phyloP scores from a whole-genome alignment of 176 grass and related monocot genomes.

The Otatea glauca region DNA sequence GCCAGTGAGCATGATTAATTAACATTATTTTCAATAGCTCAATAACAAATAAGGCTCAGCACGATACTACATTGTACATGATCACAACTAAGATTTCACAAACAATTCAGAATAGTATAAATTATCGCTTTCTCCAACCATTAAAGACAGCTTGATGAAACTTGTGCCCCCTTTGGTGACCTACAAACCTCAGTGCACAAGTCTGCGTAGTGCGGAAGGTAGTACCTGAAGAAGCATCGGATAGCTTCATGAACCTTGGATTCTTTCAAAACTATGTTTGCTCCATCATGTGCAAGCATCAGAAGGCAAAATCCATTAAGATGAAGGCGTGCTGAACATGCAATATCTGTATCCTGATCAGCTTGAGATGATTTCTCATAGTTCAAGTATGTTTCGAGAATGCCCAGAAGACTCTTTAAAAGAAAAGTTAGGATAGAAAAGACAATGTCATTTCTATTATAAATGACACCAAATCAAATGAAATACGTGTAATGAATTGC shows the following conservation, averaged over 20 bases:
- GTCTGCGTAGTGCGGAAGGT: neutral
- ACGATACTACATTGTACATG: neutral
- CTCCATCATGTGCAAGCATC: conserved; percentile 68
- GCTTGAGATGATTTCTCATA: conserved; percentile 55
- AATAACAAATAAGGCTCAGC: neutral
- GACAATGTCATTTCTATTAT: conserved; percentile 23
- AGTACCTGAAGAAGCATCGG: conserved; percentile 88
- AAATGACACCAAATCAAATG: conserved; percentile 34
- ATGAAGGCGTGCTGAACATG: conserved; percentile 69
- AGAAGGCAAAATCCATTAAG: conserved; percentile 91
- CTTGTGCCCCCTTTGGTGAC: neutral
- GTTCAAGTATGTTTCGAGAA: conserved; percentile 70
- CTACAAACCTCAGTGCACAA: neutral
- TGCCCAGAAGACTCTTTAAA: conserved; percentile 69
- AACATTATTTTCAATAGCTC: conserved; percentile 2
- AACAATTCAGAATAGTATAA: conserved; percentile 1
- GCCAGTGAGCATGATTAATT: neutral
- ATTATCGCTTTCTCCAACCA: neutral
- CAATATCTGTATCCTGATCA: conserved; percentile 52
- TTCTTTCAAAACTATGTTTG: conserved; percentile 72
- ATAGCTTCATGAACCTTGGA: conserved; percentile 81
- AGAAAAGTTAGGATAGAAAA: conserved; percentile 33
- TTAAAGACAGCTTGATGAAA: conserved; percentile 20
- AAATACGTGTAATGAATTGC: conserved; percentile 35
- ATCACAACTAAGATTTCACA: conserved; percentile 30